phyloP scores from a whole-genome alignment of 371 early-diverging fungal species.

The Lichtheimia ornata region DNA sequence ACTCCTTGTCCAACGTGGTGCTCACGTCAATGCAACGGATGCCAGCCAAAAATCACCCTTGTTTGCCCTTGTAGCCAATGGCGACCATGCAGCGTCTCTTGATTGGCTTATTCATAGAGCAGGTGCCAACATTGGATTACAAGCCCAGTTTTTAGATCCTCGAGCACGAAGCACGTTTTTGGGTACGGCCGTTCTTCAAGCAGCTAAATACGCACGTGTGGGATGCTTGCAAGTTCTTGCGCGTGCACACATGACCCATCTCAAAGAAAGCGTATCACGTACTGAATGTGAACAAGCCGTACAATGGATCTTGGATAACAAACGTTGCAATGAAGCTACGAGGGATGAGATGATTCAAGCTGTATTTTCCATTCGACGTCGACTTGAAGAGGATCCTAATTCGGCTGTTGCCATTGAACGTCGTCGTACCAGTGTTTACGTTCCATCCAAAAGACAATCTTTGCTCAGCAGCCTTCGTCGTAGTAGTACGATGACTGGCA shows the following conservation, averaged over 20 bases:
- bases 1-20: slow-evolving; percentile 38
- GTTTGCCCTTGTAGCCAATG: slow-evolving; percentile 35
- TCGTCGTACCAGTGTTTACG: neutral
- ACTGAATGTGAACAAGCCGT: too few relatives aligned
- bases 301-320: neutral
- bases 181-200: slow-evolving; percentile 22
- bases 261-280: too few relatives aligned
- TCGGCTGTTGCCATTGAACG: slow-evolving; percentile 2
- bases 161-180: slow-evolving; percentile 10
- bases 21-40: slow-evolving; percentile 49
- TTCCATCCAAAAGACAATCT: slow-evolving; percentile 1
- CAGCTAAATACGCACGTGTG: slow-evolving; percentile 23
- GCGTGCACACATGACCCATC: too few relatives aligned
- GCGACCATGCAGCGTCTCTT: slow-evolving; percentile 13
- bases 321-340: neutral
- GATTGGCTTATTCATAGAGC: slow-evolving; percentile 15
- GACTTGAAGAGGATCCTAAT: slow-evolving; percentile 1
- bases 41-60: slow-evolving; percentile 31
- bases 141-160: slow-evolving; percentile 12
- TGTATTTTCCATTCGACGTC: neutral
- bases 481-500: too few relatives aligned
- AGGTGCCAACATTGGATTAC: slow-evolving; percentile 2
- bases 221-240: slow-evolving; percentile 10
- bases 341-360: slow-evolving; percentile 9
- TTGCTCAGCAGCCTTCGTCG: slow-evolving; percentile 5